A percentile compares a stretch with the other conserved stretches of the same genome.
These are phyloP conservation scores for Lotmaria passim DNA, from an alignment of 208 protist genomes.

Conservation along the genomic window DNA sequence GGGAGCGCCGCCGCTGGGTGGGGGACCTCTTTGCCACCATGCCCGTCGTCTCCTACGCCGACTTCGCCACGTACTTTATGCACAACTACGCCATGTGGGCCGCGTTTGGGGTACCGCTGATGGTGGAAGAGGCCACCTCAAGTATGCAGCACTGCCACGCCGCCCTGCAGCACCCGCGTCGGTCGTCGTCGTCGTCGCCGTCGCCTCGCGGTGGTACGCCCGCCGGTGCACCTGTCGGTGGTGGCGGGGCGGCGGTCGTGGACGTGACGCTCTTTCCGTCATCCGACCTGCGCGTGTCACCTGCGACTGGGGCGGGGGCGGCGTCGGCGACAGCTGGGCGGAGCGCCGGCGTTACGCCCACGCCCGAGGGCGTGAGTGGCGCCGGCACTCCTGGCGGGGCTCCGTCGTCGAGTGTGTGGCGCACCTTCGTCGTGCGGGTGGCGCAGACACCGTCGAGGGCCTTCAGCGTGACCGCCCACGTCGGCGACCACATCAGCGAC, in stretches of 20 bases:
- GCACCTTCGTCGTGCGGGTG: slow-evolving; percentile 56
- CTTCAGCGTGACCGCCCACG: slow-evolving; percentile 87
- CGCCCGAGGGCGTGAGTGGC: not conserved
- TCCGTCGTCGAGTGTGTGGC: slow-evolving; percentile 32
- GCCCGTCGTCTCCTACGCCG: slow-evolving; percentile 56
- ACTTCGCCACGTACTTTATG: slow-evolving; percentile 71
- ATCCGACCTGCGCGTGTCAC: not conserved
- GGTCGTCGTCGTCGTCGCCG: not conserved
- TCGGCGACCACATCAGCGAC: slow-evolving; percentile 71
- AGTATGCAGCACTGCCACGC: slow-evolving; percentile 51
- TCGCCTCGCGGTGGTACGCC: not conserved
- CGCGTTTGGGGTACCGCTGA: slow-evolving; percentile 70
- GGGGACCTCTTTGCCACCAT: slow-evolving; percentile 66
- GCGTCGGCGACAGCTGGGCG: slow-evolving; percentile 1
- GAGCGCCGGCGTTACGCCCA: not conserved
- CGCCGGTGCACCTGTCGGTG: no score
- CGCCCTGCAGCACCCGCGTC: slow-evolving; percentile 20
- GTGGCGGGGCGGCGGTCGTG: slow-evolving; percentile 4
- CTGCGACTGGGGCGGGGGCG: no score
- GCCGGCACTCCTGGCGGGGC: not conserved
- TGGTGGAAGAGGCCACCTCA: slow-evolving; percentile 33
- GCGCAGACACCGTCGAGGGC: slow-evolving; percentile 58
- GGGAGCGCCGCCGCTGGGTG: slow-evolving; percentile 69
- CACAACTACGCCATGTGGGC: slow-evolving; percentile 86
- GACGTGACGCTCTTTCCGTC: slow-evolving; percentile 15